Evolutionary conservation across 495 filamentous ascomycete species (phyloP).

Genomic region (Xylaria telfairii): DNA sequence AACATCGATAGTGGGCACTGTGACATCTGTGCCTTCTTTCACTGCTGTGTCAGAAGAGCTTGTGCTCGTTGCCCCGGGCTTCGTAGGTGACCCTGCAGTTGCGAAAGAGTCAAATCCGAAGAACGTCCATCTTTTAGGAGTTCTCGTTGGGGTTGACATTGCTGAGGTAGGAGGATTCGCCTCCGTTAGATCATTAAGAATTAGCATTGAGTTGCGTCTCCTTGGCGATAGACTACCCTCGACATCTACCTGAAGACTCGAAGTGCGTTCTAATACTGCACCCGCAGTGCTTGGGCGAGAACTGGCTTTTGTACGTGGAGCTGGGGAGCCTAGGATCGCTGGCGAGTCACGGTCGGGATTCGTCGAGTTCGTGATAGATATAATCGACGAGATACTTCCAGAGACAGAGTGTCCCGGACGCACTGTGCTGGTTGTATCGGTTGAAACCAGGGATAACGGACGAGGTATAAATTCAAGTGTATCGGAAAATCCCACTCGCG

Average conservation of each 20-base stretch:
- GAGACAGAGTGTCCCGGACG: conserved; percentile 68
- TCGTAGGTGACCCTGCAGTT: conserved; percentile 48
- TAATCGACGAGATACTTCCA: conserved; percentile 67
- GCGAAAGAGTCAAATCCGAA: conserved; percentile 57
- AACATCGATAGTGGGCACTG: conserved; percentile 30
- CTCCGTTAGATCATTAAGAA: conserved; percentile 46
- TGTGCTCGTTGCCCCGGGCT: conserved; percentile 45
- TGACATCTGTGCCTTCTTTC: conserved; percentile 25
- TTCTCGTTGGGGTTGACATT: conserved; percentile 53
- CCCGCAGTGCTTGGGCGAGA: conserved; percentile 60
- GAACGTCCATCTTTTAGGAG: conserved; percentile 59
- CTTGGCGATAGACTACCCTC: conserved; percentile 42
- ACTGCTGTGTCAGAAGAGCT: conserved; percentile 43
- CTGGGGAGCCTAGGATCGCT: conserved; percentile 33
- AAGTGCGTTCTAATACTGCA: conserved; percentile 55
- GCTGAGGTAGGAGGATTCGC: conserved; percentile 36
- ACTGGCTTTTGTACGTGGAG: conserved; percentile 40
- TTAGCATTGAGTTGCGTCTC: conserved; percentile 57
- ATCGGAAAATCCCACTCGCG: conserved; percentile 66
- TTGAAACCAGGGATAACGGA: conserved; percentile 74
- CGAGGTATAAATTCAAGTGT: conserved; percentile 72
- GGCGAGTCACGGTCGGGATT: conserved; percentile 45
- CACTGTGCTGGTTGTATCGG: conserved; percentile 72
- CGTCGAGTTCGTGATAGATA: conserved; percentile 52
- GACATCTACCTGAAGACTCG: conserved; percentile 43